A percentile compares a stretch with the other conserved stretches of the same genome.
These are phyloP conservation scores for Panaeolus papilionaceus DNA, from an alignment of 768 basidiomycete genomes.

Conservation along the genomic window DNA sequence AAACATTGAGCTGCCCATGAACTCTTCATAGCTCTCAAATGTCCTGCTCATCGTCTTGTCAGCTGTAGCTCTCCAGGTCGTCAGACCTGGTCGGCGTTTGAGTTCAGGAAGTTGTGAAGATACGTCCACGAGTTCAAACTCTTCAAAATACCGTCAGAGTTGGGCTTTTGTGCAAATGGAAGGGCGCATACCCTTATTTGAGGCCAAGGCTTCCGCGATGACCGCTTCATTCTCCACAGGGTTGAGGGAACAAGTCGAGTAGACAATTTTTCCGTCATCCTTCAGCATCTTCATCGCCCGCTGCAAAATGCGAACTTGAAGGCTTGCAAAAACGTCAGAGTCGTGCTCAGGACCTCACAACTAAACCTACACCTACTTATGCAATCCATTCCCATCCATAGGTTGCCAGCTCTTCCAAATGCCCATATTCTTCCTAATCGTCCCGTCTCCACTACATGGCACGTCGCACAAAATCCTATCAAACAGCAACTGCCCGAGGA, in stretches of 20 bases:
- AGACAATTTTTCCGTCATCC: slow-evolving; percentile 87
- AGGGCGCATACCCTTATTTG: slow-evolving; percentile 61
- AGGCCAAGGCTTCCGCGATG: slow-evolving; percentile 79
- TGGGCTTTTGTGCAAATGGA: too few relatives aligned
- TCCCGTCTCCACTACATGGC: slow-evolving; percentile 97
- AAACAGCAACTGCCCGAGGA: slow-evolving; percentile 68
- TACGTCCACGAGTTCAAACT: slow-evolving; percentile 82
- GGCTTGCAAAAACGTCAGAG: slow-evolving; percentile 46
- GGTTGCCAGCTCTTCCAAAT: slow-evolving; percentile 96
- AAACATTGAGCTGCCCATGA: slow-evolving; percentile 50
- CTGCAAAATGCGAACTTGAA: slow-evolving; percentile 91
- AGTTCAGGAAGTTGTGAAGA: slow-evolving; percentile 76
- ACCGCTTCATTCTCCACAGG: slow-evolving; percentile 98
- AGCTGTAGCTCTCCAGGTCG: slow-evolving; percentile 77
- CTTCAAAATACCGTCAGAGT: slow-evolving; percentile 36
- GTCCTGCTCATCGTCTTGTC: slow-evolving; percentile 56
- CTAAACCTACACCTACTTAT: slow-evolving; percentile 54
- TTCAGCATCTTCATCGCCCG: slow-evolving; percentile 93
- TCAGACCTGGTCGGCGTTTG: slow-evolving; percentile 76
- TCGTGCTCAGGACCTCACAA: too few relatives aligned
- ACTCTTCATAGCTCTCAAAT: slow-evolving; percentile 67
- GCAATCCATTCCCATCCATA: slow-evolving; percentile 90
- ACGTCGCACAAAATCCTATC: slow-evolving; percentile 97
- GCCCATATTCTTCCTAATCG: slow-evolving; percentile 90
- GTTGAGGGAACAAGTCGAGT: slow-evolving; percentile 97